These are phyloP conservation scores for Beauveria brongniartii DNA, from an alignment of 2,329 filamentous ascomycete species.

Conservation along the genomic window DNA sequence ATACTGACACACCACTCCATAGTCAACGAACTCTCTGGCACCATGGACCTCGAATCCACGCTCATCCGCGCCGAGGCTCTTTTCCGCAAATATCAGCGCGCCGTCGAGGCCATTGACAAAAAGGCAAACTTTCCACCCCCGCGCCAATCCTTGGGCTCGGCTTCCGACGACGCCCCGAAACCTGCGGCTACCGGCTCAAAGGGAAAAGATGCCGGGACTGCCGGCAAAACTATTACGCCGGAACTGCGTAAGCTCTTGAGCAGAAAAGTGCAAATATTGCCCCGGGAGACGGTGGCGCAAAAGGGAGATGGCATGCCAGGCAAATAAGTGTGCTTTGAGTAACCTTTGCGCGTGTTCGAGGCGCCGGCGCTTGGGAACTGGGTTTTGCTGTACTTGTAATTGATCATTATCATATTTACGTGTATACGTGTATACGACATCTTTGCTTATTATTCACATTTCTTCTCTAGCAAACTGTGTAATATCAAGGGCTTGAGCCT, in stretches of 20 bases:
- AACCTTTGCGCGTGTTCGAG: neutral
- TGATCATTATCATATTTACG: neutral
- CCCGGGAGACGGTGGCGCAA: slow-evolving; percentile 27
- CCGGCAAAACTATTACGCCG: slow-evolving; percentile 42
- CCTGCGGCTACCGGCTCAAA: slow-evolving; percentile 18
- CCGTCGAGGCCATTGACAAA: slow-evolving; percentile 87
- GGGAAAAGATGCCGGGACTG: slow-evolving; percentile 30
- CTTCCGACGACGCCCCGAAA: neutral
- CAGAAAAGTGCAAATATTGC: slow-evolving; percentile 37
- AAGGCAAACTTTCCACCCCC: slow-evolving; percentile 72
- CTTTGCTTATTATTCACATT: neutral
- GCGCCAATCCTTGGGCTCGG: slow-evolving; percentile 14
- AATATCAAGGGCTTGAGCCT: neutral
- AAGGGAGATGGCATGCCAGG: slow-evolving; percentile 29
- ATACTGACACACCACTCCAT: neutral
- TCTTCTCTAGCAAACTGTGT: neutral
- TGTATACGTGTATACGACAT: neutral
- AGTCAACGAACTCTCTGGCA: slow-evolving; percentile 94
- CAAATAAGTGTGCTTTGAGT: slow-evolving; percentile 13
- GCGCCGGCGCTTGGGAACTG: neutral
- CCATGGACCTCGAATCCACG: slow-evolving; percentile 82
- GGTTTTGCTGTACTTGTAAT: neutral
- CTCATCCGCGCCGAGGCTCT: slow-evolving; percentile 82
- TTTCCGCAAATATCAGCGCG: slow-evolving; percentile 79
- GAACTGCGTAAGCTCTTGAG: slow-evolving; percentile 48